A percentile compares a stretch with the other conserved stretches of the same genome.
Evolutionary conservation across 352 stramenopile species (phyloP).

Genomic region (Pythium sp.): DNA sequence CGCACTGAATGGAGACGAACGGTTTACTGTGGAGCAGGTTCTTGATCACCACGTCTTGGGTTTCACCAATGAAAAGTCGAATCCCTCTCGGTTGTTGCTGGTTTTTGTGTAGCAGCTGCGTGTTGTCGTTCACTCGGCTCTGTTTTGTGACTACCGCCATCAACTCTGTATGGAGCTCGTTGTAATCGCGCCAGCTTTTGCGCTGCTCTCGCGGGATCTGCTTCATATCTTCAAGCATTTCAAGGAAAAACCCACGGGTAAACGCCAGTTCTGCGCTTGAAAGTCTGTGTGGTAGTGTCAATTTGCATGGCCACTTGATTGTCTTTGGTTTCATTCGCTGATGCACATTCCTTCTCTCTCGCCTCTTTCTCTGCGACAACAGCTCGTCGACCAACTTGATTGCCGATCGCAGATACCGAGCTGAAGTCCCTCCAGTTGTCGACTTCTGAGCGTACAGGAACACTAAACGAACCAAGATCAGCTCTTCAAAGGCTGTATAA

Average conservation of each 20-base stretch:
- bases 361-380: constrained; percentile 24
- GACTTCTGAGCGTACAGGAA: constrained; percentile 41
- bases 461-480: constrained; percentile 45
- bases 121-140: neutral
- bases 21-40: constrained; percentile 53
- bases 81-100: constrained; percentile 27
- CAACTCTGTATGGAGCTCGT: constrained; percentile 39
- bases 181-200: constrained; percentile 44
- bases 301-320: constrained; percentile 29
- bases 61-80: constrained; percentile 44
- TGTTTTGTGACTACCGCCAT: constrained; percentile 23
- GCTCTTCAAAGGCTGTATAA: constrained; percentile 49
- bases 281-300: constrained; percentile 29
- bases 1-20: constrained; percentile 41
- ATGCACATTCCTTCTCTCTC: neutral
- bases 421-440: constrained; percentile 1
- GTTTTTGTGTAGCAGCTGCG: neutral
- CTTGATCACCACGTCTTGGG: constrained; percentile 29
- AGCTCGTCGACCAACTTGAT: constrained; percentile 32
- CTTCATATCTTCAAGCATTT: constrained; percentile 34
- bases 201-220: constrained; percentile 22
- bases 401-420: constrained; percentile 22
- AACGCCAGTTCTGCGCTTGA: constrained; percentile 34
- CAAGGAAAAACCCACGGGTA: constrained; percentile 29
- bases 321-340: constrained; percentile 20